Evolutionary conservation across 371 early-diverging fungal species (phyloP).

Genomic region (Circinella umbellata): DNA sequence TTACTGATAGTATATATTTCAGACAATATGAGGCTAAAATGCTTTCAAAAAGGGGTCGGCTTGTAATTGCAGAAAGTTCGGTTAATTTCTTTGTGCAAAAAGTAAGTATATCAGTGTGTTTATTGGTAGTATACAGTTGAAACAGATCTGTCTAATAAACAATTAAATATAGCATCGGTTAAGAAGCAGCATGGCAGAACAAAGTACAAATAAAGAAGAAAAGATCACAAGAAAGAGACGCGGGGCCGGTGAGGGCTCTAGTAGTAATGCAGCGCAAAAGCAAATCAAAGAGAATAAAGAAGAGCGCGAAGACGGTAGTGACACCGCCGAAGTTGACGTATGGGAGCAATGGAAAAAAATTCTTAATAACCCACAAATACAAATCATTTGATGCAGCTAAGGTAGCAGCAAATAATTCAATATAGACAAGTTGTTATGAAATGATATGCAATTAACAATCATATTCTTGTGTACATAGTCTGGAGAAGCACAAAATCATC

Average conservation of each 20-base stretch:
- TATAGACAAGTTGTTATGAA: background rate
- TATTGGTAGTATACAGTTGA: background rate
- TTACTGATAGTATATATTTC: conserved; percentile 2
- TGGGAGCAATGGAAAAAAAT: conserved; percentile 1
- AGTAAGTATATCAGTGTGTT: background rate
- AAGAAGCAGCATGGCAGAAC: conserved; percentile 8
- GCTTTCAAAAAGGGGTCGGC: background rate
- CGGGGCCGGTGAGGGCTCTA: background rate
- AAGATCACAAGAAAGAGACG: conserved; percentile 2
- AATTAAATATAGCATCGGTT: conserved; percentile 1
- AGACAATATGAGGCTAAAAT: background rate
- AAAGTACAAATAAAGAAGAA: conserved; percentile 3
- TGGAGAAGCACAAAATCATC: conserved; percentile 1
- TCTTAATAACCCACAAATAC: conserved; percentile 1
- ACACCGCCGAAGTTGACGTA: background rate
- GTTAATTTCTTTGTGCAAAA: conserved; percentile 2
- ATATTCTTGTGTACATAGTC: background rate
- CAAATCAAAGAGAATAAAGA: background rate
- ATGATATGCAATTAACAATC: background rate
- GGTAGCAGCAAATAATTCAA: background rate
- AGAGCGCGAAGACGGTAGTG: background rate
- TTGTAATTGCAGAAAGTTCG: conserved; percentile 1
- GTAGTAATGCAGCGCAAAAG: background rate
- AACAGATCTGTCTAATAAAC: conserved; percentile 2
- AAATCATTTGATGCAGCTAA: conserved; percentile 6